Base-by-base conservation (phyloP, 140 eudicot species). In the Stevia rebaudiana region DNA sequence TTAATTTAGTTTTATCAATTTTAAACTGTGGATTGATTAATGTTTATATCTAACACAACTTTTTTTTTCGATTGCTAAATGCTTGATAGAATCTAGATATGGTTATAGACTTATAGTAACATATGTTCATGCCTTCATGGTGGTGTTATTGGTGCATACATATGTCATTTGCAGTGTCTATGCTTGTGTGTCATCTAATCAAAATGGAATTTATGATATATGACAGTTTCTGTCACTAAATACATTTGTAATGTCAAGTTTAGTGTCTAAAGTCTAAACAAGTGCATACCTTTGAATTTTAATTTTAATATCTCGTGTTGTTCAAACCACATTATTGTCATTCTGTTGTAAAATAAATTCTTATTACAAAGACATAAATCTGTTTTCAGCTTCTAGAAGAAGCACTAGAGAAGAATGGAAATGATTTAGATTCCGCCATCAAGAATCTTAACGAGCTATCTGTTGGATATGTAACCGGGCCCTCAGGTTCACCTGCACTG, bases 351-450 rank as follows among this genome's bases (percentile, higher is more conserved):
- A 43, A 22, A 25, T 49, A 25, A 39, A 28, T 30, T 18, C 4
- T 46, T 10, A 59, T 7, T 40, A 33, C 11, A 22, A 41, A 72
- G 41, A 5, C 3, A 5, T 59, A 15, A 60, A 19, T 60, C 1
- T 67, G 24, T 48, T 68, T 66, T 47, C 71, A 91, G 98, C 73
- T 92, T 73, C 77, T 88, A 65, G 94, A 79, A 76, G 74, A 75
- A 63, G 87, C 80, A 6, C 65, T 85, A 30, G 90, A 78, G 61
- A 82, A 79, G 70, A 83, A 86, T 63, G 94, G 83, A 35, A 69
- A 77, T 69, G 96, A 88, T 62, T 40, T 92, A 21, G 87, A 83
- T 67, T 67, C 82, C 39, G 96, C 97, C 17, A 85, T 92, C 22
- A 85, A 83, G 73, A 74, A 89, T 67, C 83, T 92, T 63, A 77